These are phyloP conservation scores for Amauroascus verrucosus DNA, from an alignment of 2,329 filamentous ascomycete genomes.

Conservation along the genomic window DNA sequence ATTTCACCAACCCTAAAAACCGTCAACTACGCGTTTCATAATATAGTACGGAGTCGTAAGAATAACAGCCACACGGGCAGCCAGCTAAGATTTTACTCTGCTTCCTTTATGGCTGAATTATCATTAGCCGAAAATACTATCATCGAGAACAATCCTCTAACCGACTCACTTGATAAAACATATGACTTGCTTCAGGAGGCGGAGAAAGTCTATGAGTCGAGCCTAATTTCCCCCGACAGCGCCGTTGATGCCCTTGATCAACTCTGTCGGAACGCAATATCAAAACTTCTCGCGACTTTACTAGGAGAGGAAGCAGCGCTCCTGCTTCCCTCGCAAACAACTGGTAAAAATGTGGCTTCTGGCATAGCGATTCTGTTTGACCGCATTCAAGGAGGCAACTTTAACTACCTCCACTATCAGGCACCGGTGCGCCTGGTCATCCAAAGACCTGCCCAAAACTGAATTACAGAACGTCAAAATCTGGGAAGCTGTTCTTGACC, in stretches of 20 bases:
- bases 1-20: too few species aligned
- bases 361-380: neutral
- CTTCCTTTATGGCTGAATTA: neutral
- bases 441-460: neutral
- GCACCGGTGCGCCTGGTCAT: conserved; percentile 8
- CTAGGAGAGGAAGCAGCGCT: neutral
- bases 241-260: neutral
- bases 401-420: conserved; percentile 4
- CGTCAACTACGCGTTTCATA: too few species aligned
- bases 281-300: neutral
- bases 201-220: neutral
- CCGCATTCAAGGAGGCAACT: neutral
- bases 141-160: neutral
- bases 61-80: too few species aligned
- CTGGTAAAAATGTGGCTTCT: neutral
- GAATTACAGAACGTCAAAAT: conserved; percentile 1
- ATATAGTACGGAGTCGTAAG: too few species aligned
- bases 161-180: neutral
- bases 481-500: conserved; percentile 6
- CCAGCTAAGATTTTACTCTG: neutral
- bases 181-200: neutral
- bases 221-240: neutral
- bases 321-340: neutral
- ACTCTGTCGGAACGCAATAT: neutral
- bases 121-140: neutral